phyloP scores from a whole-genome alignment of 495 filamentous ascomycete species.

The Staphylotrichum tortipilum region DNA sequence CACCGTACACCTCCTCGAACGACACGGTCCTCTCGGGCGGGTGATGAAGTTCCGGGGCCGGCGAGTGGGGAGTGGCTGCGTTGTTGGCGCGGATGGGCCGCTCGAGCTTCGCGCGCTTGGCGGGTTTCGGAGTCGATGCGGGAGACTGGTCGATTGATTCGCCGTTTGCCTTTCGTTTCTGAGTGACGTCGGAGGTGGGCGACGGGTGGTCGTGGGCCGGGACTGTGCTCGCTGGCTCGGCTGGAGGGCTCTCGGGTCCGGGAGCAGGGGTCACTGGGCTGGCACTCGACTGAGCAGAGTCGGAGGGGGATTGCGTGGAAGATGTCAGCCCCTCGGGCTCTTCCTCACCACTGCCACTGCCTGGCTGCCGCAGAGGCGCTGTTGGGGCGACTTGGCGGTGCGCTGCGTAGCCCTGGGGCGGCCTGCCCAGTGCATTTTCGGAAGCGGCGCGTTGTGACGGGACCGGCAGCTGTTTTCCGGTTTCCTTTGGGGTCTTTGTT shows the following conservation, averaged over 20 bases:
- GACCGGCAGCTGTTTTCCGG: not conserved
- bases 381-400: not conserved
- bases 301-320: not conserved
- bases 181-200: not conserved
- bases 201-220: not conserved
- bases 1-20: slow-evolving; percentile 34
- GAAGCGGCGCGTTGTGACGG: not conserved
- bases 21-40: slow-evolving; percentile 19
- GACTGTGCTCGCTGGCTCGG: not conserved
- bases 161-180: not conserved
- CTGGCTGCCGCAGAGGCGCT: not conserved
- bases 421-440: not conserved
- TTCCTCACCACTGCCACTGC: too few relatives aligned
- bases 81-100: not conserved
- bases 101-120: slow-evolving; percentile 3
- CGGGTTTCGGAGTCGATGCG: not conserved
- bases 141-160: not conserved
- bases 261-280: not conserved
- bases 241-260: not conserved
- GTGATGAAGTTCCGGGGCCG: not conserved
- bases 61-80: not conserved
- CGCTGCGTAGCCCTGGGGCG: not conserved
- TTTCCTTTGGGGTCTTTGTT: not conserved
- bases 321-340: too few relatives aligned
- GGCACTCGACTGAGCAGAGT: not conserved